Conservation (phyloP, 139 green algal species). For the Ettlia oleoabundans region DNA sequence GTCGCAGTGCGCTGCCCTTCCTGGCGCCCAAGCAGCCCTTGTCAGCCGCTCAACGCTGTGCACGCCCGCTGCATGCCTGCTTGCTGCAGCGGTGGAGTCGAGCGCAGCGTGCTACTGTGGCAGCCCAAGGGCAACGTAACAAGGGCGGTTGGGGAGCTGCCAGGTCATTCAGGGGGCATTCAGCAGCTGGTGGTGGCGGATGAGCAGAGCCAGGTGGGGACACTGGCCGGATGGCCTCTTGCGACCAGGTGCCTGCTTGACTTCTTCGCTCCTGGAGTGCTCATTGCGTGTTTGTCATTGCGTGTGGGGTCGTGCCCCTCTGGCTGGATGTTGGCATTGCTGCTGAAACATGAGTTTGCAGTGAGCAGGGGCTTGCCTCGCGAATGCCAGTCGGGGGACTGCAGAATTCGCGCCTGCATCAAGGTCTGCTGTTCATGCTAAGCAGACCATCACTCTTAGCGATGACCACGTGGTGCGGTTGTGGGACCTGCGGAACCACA, state of each 20-base stretch:
- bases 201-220: slow-evolving; percentile 45
- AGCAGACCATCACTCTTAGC: slow-evolving; percentile 68
- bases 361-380: too few species aligned
- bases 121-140: slow-evolving; percentile 50
- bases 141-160: slow-evolving; percentile 46
- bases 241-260: not conserved
- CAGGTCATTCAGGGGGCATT: slow-evolving; percentile 75
- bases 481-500: slow-evolving; percentile 85
- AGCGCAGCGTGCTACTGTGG: slow-evolving; percentile 85
- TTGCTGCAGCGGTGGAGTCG: slow-evolving; percentile 62
- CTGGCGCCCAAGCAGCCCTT: too few species aligned
- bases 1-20: not conserved
- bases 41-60: too few species aligned
- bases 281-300: not conserved
- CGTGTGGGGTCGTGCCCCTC: not conserved
- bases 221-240: not conserved
- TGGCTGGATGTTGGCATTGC: not conserved
- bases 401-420: too few species aligned
- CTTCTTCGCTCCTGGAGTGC: too few species aligned
- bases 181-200: slow-evolving; percentile 72
- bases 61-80: too few species aligned
- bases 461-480: slow-evolving; percentile 79
- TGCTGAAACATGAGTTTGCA: not conserved
- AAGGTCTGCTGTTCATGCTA: too few species aligned
- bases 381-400: too few species aligned